Conservation (phyloP, 2,329 filamentous ascomycete genomes). For the Cytospora schulzeri region DNA sequence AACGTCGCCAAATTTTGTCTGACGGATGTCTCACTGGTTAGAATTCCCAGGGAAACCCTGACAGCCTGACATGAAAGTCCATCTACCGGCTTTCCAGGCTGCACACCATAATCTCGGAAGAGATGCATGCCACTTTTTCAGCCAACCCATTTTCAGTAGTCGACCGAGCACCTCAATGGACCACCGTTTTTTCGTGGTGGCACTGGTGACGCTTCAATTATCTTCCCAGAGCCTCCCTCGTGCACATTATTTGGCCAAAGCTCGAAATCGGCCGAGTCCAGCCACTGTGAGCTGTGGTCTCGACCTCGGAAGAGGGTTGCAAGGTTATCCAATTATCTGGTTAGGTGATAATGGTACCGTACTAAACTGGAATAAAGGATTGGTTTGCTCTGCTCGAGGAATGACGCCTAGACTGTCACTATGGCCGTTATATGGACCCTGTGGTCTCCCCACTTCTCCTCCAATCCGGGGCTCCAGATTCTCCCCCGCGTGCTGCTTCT, state of each 20-base stretch:
- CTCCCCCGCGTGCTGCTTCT: neutral
- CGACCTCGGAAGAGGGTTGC: neutral
- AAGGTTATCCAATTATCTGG: neutral
- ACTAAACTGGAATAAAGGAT: neutral
- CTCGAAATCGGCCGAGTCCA: constrained; percentile 29
- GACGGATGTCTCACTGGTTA: neutral
- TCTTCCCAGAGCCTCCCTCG: constrained; percentile 15
- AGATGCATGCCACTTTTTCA: constrained; percentile 19
- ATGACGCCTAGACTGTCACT: no score
- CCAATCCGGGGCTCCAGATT: constrained; percentile 20
- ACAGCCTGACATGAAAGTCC: constrained; percentile 9
- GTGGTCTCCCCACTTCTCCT: constrained; percentile 2
- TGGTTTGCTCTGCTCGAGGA: neutral
- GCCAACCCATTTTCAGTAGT: constrained; percentile 8
- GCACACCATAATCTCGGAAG: constrained; percentile 22
- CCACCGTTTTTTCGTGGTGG: constrained; percentile 32
- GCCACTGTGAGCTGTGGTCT: constrained; percentile 2
- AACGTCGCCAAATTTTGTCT: neutral
- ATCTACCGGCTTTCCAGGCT: constrained; percentile 22
- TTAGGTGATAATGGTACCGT: no score
- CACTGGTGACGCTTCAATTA: constrained; percentile 31
- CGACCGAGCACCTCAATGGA: constrained; percentile 31
- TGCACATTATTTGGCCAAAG: constrained; percentile 22
- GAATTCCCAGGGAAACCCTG: neutral
- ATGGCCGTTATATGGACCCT: no score